phyloP scores from a whole-genome alignment of 129 eudicot species.

The Helianthus annuus region HanXRQr2.0-SUNRISE NC_035439.2:47561397-47561896 shows the following conservation, averaged over 20 bases:
- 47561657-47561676: not conserved
- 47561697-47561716: constrained; percentile 6
- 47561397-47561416: too few species aligned
- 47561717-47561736: not conserved
- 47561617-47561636: constrained; percentile 93
- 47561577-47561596: constrained; percentile 75
- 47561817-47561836: not conserved
- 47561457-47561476: too few species aligned
- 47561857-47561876: too few species aligned
- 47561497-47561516: not conserved
- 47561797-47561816: not conserved
- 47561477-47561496: not conserved
- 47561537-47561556: not conserved
- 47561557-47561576: constrained; percentile 94
- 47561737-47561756: not conserved
- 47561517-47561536: not conserved
- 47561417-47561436: too few species aligned
- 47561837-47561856: not conserved
- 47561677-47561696: constrained; percentile 1
- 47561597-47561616: constrained; percentile 77
- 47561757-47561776: not conserved
- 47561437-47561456: too few species aligned
- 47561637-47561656: constrained; percentile 8
- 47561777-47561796: not conserved
- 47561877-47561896: not conserved